A percentile compares a stretch with the other conserved stretches of the same genome.
Conservation (phyloP, 768 basidiomycete genomes). For the Dentipellis fragilis region DNA sequence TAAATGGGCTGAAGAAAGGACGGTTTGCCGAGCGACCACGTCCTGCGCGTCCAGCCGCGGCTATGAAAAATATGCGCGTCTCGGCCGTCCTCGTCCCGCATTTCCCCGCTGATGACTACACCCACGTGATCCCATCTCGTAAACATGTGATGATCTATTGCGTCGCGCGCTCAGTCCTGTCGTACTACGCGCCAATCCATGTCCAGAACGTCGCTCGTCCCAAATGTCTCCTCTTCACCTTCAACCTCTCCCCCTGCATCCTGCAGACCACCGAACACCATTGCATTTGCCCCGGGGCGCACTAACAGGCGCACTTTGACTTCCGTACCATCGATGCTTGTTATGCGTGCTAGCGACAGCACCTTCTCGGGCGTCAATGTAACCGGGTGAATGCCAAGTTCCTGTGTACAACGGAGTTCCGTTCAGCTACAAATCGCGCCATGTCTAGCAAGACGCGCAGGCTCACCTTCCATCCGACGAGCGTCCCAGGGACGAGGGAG, state of each 20-base stretch:
- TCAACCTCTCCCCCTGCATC: conserved; percentile 8
- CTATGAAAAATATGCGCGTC: background rate
- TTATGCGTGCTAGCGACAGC: conserved; percentile 35
- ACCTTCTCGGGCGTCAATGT: conserved; percentile 54
- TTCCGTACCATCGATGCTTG: conserved; percentile 15
- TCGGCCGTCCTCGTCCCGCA: background rate
- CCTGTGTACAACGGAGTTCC: conserved; percentile 24
- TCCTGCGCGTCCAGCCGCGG: too few species aligned
- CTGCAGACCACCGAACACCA: conserved; percentile 6
- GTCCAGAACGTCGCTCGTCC: conserved; percentile 4
- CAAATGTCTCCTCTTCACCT: conserved; percentile 8
- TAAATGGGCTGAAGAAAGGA: too few species aligned
- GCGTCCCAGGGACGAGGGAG: conserved; percentile 12
- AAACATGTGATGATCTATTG: too few species aligned
- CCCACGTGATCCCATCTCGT: too few species aligned
- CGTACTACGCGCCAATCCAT: conserved; percentile 9
- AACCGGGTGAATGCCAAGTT: conserved; percentile 44
- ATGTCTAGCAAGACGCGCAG: background rate
- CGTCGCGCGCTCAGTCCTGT: too few species aligned
- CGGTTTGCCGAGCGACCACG: too few species aligned
- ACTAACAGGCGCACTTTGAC: conserved; percentile 15
- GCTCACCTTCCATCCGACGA: conserved; percentile 26
- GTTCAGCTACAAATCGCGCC: background rate
- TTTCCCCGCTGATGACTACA: background rate
- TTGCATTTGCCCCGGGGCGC: conserved; percentile 6